phyloP scores from a whole-genome alignment of 2,329 filamentous ascomycete genomes.

The Colletotrichum sp. region DNA sequence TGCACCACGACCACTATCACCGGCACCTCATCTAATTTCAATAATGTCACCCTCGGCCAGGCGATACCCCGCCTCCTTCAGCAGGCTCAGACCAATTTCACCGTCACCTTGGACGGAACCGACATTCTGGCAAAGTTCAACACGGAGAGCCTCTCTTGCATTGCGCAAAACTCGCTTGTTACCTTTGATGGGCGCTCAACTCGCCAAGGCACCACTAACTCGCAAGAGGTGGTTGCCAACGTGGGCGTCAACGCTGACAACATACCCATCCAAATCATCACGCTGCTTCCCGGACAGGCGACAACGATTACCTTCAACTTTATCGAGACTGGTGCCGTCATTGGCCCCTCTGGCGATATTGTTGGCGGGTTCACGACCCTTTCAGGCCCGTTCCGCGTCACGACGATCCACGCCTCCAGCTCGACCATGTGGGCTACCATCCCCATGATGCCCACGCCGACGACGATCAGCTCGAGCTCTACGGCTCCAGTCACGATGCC shows the following conservation, averaged over 20 bases:
- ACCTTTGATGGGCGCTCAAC: slow-evolving; percentile 72
- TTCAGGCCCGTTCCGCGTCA: slow-evolving; percentile 25
- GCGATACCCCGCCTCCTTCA: slow-evolving; percentile 78
- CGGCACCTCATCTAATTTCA: slow-evolving; percentile 45
- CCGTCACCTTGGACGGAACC: slow-evolving; percentile 73
- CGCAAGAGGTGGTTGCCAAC: slow-evolving; percentile 23
- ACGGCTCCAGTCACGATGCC: slow-evolving; percentile 18
- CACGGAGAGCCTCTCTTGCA: slow-evolving; percentile 76
- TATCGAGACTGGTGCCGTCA: slow-evolving; percentile 20
- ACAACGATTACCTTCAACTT: slow-evolving; percentile 38
- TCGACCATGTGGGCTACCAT: slow-evolving; percentile 37
- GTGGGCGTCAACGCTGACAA: slow-evolving; percentile 7
- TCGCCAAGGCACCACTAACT: slow-evolving; percentile 34
- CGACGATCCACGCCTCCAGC: slow-evolving; percentile 17
- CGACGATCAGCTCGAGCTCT: slow-evolving; percentile 23
- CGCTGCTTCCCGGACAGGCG: slow-evolving; percentile 29
- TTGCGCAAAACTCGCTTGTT: slow-evolving; percentile 84
- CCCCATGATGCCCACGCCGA: slow-evolving; percentile 26
- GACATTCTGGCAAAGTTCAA: slow-evolving; percentile 80
- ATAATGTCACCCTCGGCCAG: slow-evolving; percentile 80
- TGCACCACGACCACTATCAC: slow-evolving; percentile 57
- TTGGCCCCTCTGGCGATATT: slow-evolving; percentile 20
- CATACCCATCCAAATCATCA: slow-evolving; percentile 27
- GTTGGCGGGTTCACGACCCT: slow-evolving; percentile 27
- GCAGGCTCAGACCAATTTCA: slow-evolving; percentile 70